Percentiles rank a stretch among this genome's conserved stretches.
Evolutionary conservation across 108 stramenopile genomes (phyloP).

Genomic region (Cyclotella choctawhatcheeana): DNA sequence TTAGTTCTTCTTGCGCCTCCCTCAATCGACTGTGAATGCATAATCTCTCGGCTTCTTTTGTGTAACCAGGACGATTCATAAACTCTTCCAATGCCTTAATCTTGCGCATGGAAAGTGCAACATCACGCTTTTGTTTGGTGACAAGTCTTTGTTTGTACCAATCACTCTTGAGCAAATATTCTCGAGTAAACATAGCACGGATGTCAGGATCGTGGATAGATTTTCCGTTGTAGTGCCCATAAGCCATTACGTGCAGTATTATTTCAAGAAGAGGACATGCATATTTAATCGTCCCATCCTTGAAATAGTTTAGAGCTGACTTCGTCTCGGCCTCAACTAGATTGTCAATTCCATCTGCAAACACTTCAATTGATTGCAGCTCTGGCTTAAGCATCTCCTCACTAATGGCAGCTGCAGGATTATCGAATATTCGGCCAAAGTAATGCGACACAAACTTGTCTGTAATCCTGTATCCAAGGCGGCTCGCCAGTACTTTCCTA

Average conservation of each 20-base stretch:
- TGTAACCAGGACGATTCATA: constrained; percentile 58
- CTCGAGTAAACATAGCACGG: constrained; percentile 65
- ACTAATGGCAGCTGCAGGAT: constrained; percentile 60
- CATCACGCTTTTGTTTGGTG: constrained; percentile 59
- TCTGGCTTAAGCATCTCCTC: constrained; percentile 68
- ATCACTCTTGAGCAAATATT: constrained; percentile 57
- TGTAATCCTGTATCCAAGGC: constrained; percentile 64
- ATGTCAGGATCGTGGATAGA: constrained; percentile 62
- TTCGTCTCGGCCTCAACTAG: constrained; percentile 58
- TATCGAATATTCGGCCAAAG: constrained; percentile 66
- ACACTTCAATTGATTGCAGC: constrained; percentile 54
- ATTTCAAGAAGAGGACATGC: constrained; percentile 62
- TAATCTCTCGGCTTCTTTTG: constrained; percentile 47
- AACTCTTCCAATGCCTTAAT: constrained; percentile 58
- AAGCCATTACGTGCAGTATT: constrained; percentile 70
- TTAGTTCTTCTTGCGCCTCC: constrained; percentile 53
- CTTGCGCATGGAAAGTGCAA: constrained; percentile 50
- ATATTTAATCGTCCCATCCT: constrained; percentile 64
- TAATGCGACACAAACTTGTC: constrained; percentile 56
- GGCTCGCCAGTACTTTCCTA: constrained; percentile 49
- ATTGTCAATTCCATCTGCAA: constrained; percentile 64
- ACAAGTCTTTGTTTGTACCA: constrained; percentile 62
- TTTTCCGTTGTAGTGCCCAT: constrained; percentile 62
- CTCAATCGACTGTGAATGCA: constrained; percentile 44
- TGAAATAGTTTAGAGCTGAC: constrained; percentile 59